Evolutionary conservation across 2,329 filamentous ascomycete genomes (phyloP).

Genomic region (Botryotinia globosa): DNA sequence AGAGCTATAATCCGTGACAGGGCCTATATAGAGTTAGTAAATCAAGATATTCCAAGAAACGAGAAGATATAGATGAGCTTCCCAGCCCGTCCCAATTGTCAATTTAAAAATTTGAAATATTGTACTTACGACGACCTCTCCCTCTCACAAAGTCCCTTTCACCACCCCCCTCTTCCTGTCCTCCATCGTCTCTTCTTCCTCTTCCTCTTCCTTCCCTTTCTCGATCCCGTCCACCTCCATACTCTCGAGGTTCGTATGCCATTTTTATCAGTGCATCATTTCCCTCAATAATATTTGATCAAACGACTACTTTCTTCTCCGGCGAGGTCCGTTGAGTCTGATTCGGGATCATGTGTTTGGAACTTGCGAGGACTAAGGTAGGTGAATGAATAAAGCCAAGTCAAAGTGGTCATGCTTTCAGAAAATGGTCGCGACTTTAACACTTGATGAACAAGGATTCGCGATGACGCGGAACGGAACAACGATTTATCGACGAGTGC

Average conservation of each 20-base stretch:
- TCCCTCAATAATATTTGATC: not conserved
- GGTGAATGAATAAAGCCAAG: not conserved
- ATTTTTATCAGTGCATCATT: constrained; percentile 32
- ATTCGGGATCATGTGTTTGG: constrained; percentile 6
- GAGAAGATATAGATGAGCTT: not conserved
- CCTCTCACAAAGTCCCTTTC: constrained; percentile 22
- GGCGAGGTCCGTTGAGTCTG: not conserved
- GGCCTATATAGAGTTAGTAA: constrained; percentile 52
- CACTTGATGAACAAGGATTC: constrained; percentile 10
- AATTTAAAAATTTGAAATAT: not conserved
- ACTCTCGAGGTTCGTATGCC: constrained; percentile 40
- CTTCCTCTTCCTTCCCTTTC: constrained; percentile 24
- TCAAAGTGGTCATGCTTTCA: constrained; percentile 10
- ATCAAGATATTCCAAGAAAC: not conserved
- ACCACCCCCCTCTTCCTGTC: constrained; percentile 20
- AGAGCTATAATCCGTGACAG: constrained; percentile 89
- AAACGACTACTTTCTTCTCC: constrained; percentile 16
- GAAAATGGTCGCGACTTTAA: constrained; percentile 7
- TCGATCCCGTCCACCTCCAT: constrained; percentile 29
- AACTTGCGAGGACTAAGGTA: not conserved
- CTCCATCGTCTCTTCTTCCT: constrained; percentile 16
- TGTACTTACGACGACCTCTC: constrained; percentile 38
- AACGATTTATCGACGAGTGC: not conserved
- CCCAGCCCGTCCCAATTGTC: too few relatives aligned
- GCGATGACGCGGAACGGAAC: not conserved